Percentiles rank a stretch among this genome's conserved stretches.
phyloP scores from a whole-genome alignment of 2,329 filamentous ascomycete species.

The Fusarium nygamai region DNA sequence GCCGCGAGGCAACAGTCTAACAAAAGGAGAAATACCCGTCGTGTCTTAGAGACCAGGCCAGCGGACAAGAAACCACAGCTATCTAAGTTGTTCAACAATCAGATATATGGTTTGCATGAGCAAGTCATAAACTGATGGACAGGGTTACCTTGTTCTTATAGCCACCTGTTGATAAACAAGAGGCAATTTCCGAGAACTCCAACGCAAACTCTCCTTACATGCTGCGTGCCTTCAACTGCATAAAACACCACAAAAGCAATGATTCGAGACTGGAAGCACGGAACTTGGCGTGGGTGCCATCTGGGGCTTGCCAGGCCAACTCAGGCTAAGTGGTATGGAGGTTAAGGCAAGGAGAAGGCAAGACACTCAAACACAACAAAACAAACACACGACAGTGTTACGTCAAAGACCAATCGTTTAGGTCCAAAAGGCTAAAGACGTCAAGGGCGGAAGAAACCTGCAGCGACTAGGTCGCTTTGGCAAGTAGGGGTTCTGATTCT shows the following conservation, averaged over 20 bases:
- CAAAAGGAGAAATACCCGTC: constrained; percentile 3
- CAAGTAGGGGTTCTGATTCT: constrained; percentile 22
- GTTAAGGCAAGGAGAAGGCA: constrained; percentile 41
- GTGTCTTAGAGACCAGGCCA: constrained; percentile 6
- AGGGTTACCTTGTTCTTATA: constrained; percentile 35
- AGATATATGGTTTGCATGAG: constrained; percentile 14
- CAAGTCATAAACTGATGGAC: constrained; percentile 13
- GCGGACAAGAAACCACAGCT: constrained; percentile 4
- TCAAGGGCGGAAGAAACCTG: constrained; percentile 41
- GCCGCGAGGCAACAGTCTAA: constrained; percentile 36
- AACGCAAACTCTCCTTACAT: constrained; percentile 30
- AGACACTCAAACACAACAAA: constrained; percentile 36
- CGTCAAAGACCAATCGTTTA: constrained; percentile 23
- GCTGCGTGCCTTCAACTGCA: constrained; percentile 22
- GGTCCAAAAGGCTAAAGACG: constrained; percentile 12
- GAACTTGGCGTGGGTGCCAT: constrained; percentile 28
- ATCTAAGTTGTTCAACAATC: not conserved
- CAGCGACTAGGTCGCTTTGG: constrained; percentile 18
- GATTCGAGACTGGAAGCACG: constrained; percentile 17
- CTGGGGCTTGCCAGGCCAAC: constrained; percentile 33
- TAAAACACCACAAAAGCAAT: constrained; percentile 30
- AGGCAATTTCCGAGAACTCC: constrained; percentile 18
- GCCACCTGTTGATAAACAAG: not conserved
- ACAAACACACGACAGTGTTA: constrained; percentile 19
- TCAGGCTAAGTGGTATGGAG: constrained; percentile 39